Conservation (phyloP, 2,329 filamentous ascomycete genomes). For the Cyanodermella asteris region DNA sequence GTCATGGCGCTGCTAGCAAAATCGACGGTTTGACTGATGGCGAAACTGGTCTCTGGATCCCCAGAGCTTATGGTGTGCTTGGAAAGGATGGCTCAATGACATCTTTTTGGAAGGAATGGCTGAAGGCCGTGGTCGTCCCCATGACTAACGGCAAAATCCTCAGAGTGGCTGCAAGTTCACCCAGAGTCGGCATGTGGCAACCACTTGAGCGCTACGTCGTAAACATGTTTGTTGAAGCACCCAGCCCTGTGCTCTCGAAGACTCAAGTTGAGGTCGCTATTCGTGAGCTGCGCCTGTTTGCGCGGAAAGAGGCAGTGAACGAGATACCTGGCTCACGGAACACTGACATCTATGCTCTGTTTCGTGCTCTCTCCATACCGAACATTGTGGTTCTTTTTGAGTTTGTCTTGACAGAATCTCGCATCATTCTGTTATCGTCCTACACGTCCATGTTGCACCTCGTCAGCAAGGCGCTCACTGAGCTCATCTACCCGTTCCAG, state of each 20-base stretch:
- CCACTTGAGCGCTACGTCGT: slow-evolving; percentile 91
- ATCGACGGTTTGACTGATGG: slow-evolving; percentile 92
- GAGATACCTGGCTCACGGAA: slow-evolving; percentile 82
- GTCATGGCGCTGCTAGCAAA: slow-evolving; percentile 86
- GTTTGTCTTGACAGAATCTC: slow-evolving; percentile 76
- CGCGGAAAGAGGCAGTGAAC: slow-evolving; percentile 77
- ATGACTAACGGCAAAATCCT: slow-evolving; percentile 79
- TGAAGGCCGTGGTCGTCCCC: slow-evolving; percentile 77
- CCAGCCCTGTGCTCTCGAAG: slow-evolving; percentile 77
- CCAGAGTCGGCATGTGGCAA: slow-evolving; percentile 83
- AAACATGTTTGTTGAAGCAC: slow-evolving; percentile 86
- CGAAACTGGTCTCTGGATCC: slow-evolving; percentile 89
- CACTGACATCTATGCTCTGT: slow-evolving; percentile 80
- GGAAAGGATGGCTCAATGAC: slow-evolving; percentile 67
- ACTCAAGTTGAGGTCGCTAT: slow-evolving; percentile 87
- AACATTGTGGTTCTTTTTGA: slow-evolving; percentile 88
- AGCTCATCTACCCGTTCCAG: slow-evolving; percentile 69
- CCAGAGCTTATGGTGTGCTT: slow-evolving; percentile 77
- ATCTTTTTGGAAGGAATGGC: slow-evolving; percentile 96
- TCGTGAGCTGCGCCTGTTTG: slow-evolving; percentile 74
- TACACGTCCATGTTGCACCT: slow-evolving; percentile 93
- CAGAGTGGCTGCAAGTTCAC: slow-evolving; percentile 69
- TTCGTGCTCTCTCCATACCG: slow-evolving; percentile 69
- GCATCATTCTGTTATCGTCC: slow-evolving; percentile 88
- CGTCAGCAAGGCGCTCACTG: slow-evolving; percentile 67